Evolutionary conservation across 106 monocot species (phyloP).

Genomic region (Xerophyta viscosa): DNA sequence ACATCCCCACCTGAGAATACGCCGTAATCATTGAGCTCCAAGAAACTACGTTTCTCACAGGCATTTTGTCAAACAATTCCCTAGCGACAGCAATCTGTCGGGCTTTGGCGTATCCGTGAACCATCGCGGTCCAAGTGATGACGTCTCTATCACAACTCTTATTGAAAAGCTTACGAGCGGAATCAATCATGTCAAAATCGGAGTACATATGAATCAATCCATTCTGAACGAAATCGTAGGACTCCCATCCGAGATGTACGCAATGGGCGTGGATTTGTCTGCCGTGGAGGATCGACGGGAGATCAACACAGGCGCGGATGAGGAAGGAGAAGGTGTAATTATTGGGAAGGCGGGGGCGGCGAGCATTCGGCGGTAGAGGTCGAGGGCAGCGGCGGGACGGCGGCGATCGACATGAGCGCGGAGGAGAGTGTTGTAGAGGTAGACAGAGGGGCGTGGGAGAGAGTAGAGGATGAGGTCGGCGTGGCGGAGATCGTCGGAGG

Average conservation of each 20-base stretch:
- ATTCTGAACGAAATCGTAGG: constrained; percentile 41
- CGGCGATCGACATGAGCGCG: constrained; percentile 17
- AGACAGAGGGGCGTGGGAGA: constrained; percentile 16
- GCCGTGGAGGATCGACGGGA: constrained; percentile 14
- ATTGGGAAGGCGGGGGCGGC: constrained; percentile 19
- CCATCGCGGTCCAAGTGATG: constrained; percentile 51
- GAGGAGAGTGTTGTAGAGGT: constrained; percentile 34
- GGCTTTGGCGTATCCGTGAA: constrained; percentile 32
- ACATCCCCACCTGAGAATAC: constrained; percentile 29
- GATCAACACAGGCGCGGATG: constrained; percentile 27
- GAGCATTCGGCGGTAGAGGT: constrained; percentile 19
- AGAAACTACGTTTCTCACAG: constrained; percentile 39
- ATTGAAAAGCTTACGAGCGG: constrained; percentile 34
- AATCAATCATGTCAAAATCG: constrained; percentile 10
- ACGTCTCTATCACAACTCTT: constrained; percentile 18
- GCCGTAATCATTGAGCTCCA: constrained; percentile 54
- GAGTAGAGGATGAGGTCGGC: constrained; percentile 15
- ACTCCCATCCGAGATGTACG: constrained; percentile 26
- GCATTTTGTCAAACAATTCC: constrained; percentile 37
- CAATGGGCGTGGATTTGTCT: constrained; percentile 17
- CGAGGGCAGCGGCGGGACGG: constrained; percentile 16
- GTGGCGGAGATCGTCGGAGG: constrained; percentile 7
- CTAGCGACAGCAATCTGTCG: constrained; percentile 18
- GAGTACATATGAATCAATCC: constrained; percentile 41
- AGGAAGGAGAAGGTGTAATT: constrained; percentile 61